Evolutionary conservation across 306 rosid genomes (phyloP), one percentile per base, ranked within the genome.

Genomic region (Lathyrus aphaca): DNA sequence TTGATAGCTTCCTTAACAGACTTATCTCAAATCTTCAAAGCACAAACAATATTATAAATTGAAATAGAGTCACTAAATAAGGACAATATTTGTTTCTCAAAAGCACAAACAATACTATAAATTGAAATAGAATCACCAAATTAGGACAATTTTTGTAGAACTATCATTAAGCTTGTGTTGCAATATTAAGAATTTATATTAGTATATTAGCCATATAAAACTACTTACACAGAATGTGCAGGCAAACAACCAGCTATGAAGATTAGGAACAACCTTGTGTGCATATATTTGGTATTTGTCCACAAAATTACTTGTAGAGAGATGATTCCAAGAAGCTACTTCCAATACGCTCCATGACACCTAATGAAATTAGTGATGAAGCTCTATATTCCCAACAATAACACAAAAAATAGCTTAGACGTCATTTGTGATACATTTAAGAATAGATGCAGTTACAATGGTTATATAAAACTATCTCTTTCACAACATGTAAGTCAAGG

Each of bases 241-340:
- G 1, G 40, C n/a, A 40, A 50, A 46, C 44, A 29, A 72, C 8
- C 14, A 71, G 50, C 35, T 63, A 70, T 29, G 16, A 43, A 30
- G 39, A 57, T 14, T 12, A 57, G 46, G 16, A 17, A 49, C 68
- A 69, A 95, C 99, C 99, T 91, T 95, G 46, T 83, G 99, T 19
- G 96, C 92, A 32, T 91, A 86, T 75, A 89, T 75, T 78, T 87
- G 96, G 79, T 80, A 95, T 76, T 91, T 95, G 77, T 95, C 97
- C 80, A 95, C 75, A 29, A 96, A 97, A 62, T 87, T 96, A 82
- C 96, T 86, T 19, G 97, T 91, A 19, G 77, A 80, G 46, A 95
- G 92, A 57, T 65, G 95, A 85, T 77, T 95, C 99, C 30, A 95
- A 80, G 68, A 84, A 72, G 58, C 66, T 81, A 82, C 79, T 89